Base-by-base conservation (phyloP, 495 filamentous ascomycete genomes). In the Aspergillus baeticus region DNA sequence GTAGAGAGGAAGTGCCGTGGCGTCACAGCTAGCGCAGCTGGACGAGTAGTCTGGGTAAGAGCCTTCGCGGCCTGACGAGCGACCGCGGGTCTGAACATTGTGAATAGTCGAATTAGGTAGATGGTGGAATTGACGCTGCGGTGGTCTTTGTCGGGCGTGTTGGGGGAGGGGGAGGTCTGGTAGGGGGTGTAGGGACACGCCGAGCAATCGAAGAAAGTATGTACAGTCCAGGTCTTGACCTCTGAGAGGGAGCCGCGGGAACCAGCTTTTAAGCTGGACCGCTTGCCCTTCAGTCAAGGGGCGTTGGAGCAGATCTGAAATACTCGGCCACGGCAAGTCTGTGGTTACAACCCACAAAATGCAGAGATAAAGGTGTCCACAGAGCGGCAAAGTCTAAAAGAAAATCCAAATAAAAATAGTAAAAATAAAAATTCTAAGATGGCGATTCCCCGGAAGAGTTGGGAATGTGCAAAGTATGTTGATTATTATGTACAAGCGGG, bases 51-150 rank as follows among this genome's bases (percentile, higher is more conserved):
- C 20, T 57, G 44, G 58, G 39, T 60, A 21, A 69, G 36, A 35
- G 67, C 65, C 54, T 62, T 71, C 37, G 66, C 29, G 56, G 62
- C 67, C 49, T 66, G 63, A 42, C 68, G 68, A 47, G 69, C 59
- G 50, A 68, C 53, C 50, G 67, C 33, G 17, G 68, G 64, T 48
- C 61, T 69, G 64, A 74, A 69, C 68, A 76, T 73, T 61, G 26
- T 35, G 31, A 23, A 35, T 18, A 23, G 20, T 6, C 31, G 51
- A 31, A 21, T n/a, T n/a, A 39, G 17, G 26, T 45, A 45, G 8
- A 5, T 10, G 22, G 2, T 21, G 23, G 36, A 33, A 17, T 4
- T 22, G 46, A 20, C 44, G 36, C 29, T 51, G 23, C 20, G 26
- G 23, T 31, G 20, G 6, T 26, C 21, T n/a, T 45, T 22, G n/a